A percentile compares a stretch with the other conserved stretches of the same genome.
phyloP scores from a whole-genome alignment of 352 stramenopile species.

The Lagenidium sp. region DNA sequence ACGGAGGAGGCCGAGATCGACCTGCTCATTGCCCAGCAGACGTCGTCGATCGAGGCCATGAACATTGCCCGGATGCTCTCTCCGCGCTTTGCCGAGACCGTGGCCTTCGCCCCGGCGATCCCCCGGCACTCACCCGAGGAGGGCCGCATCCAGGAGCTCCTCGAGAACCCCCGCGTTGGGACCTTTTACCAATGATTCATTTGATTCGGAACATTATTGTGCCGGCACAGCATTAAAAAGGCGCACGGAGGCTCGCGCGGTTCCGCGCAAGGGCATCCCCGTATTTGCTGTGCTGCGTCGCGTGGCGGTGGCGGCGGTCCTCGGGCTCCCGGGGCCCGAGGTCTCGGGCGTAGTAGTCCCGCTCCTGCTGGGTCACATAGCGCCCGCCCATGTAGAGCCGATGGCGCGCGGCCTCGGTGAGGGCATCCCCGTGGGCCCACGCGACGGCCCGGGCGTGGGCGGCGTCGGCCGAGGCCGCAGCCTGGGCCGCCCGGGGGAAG shows the following conservation, averaged over 20 bases:
- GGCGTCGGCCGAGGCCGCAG: constrained; percentile 16
- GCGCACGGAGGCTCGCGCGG: constrained; percentile 47
- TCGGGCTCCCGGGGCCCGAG: constrained; percentile 33
- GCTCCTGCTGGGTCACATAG: constrained; percentile 43
- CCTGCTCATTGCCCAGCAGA: constrained; percentile 53
- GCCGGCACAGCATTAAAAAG: constrained; percentile 21
- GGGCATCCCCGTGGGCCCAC: constrained; percentile 24
- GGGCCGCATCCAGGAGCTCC: constrained; percentile 45
- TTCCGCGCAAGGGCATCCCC: constrained; percentile 41
- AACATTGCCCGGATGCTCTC: constrained; percentile 77
- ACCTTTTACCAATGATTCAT: constrained; percentile 51
- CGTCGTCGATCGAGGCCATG: constrained; percentile 70
- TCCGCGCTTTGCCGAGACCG: constrained; percentile 49
- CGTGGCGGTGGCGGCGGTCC: constrained; percentile 33
- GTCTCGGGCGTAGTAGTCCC: constrained; percentile 52
- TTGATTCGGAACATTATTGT: not conserved
- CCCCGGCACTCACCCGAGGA: constrained; percentile 44
- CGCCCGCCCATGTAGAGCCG: constrained; percentile 39
- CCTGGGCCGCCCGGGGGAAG: constrained; percentile 9
- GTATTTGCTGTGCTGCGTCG: constrained; percentile 59
- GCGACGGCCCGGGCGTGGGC: constrained; percentile 31
- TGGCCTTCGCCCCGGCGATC: constrained; percentile 42
- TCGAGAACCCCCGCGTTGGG: constrained; percentile 37
- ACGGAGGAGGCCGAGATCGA: constrained; percentile 45
- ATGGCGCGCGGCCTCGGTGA: constrained; percentile 35